phyloP scores from a whole-genome alignment of 352 stramenopile species.

The Globisporangium paddicum region DNA sequence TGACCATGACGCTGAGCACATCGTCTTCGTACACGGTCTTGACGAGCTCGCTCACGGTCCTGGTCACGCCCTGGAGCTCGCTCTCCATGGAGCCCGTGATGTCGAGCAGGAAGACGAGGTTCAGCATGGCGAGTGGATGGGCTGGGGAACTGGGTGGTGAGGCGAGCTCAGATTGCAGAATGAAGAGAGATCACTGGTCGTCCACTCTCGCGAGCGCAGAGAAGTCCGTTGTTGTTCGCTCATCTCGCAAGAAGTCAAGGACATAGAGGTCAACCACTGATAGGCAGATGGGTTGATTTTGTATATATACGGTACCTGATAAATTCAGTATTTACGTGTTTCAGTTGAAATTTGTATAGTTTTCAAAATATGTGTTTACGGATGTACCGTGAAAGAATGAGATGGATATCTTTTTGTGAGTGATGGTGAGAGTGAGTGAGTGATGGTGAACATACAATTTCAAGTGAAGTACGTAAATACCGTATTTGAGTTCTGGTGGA shows the following conservation, averaged over 20 bases:
- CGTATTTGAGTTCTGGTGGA: too few relatives aligned
- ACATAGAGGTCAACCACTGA: neutral
- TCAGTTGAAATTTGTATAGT: too few relatives aligned
- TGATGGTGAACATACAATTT: neutral
- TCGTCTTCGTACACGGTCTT: constrained; percentile 45
- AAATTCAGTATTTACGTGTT: too few relatives aligned
- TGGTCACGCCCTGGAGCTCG: constrained; percentile 51
- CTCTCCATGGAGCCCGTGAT: constrained; percentile 70
- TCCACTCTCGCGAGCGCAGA: too few relatives aligned
- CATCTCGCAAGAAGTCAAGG: too few relatives aligned
- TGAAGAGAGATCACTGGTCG: neutral
- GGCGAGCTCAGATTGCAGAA: constrained; percentile 5
- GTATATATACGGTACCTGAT: neutral
- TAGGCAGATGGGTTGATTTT: neutral
- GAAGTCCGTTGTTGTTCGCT: too few relatives aligned
- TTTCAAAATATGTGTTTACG: too few relatives aligned
- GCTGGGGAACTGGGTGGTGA: neutral
- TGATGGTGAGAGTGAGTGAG: neutral
- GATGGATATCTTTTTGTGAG: neutral
- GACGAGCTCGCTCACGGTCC: constrained; percentile 48
- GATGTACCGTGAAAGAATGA: too few relatives aligned
- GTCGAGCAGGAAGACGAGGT: constrained; percentile 67
- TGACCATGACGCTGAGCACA: constrained; percentile 46
- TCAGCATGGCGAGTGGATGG: constrained; percentile 32
- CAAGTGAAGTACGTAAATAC: too few relatives aligned